A percentile compares a stretch with the other conserved stretches of the same genome.
These are phyloP conservation scores for Ogataea corticis DNA, from an alignment of 805 yeast species.

Conservation along the genomic window DNA sequence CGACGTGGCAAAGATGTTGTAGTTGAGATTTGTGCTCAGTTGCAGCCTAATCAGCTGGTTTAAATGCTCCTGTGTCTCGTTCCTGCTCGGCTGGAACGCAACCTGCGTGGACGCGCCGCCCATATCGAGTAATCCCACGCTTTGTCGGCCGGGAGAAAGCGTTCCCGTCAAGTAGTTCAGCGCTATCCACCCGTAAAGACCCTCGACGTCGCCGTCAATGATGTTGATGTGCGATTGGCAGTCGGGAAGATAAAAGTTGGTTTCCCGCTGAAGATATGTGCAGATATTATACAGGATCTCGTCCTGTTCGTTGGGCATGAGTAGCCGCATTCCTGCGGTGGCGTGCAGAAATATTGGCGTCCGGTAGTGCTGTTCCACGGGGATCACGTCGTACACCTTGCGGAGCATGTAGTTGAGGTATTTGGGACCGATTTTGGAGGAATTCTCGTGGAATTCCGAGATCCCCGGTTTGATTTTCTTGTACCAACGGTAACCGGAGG, in stretches of 20 bases:
- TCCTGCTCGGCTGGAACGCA: slow-evolving; percentile 56
- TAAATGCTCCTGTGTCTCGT: slow-evolving; percentile 45
- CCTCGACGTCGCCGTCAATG: slow-evolving; percentile 66
- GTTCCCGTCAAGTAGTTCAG: slow-evolving; percentile 55
- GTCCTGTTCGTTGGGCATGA: slow-evolving; percentile 49
- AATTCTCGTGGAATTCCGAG: slow-evolving; percentile 47
- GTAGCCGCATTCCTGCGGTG: slow-evolving; percentile 66
- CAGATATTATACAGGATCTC: slow-evolving; percentile 51
- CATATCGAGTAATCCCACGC: slow-evolving; percentile 61
- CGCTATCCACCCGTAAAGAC: slow-evolving; percentile 67
- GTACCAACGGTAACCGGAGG: slow-evolving; percentile 46
- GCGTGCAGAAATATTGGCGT: slow-evolving; percentile 72
- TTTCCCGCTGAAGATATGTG: slow-evolving; percentile 44
- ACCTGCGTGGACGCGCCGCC: slow-evolving; percentile 70
- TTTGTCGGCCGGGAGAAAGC: slow-evolving; percentile 34
- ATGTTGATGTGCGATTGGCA: slow-evolving; percentile 59
- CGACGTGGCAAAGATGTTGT: slow-evolving; percentile 52
- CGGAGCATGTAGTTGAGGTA: slow-evolving; percentile 52
- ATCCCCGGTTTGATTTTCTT: slow-evolving; percentile 59
- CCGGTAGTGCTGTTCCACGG: slow-evolving; percentile 56
- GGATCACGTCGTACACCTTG: slow-evolving; percentile 51
- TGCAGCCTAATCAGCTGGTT: slow-evolving; percentile 47
- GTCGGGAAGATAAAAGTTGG: slow-evolving; percentile 59
- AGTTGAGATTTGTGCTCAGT: slow-evolving; percentile 39
- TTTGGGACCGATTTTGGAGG: slow-evolving; percentile 51